phyloP scores from a whole-genome alignment of 495 filamentous ascomycete species.

The Rostrohypoxylon terebratum region DNA sequence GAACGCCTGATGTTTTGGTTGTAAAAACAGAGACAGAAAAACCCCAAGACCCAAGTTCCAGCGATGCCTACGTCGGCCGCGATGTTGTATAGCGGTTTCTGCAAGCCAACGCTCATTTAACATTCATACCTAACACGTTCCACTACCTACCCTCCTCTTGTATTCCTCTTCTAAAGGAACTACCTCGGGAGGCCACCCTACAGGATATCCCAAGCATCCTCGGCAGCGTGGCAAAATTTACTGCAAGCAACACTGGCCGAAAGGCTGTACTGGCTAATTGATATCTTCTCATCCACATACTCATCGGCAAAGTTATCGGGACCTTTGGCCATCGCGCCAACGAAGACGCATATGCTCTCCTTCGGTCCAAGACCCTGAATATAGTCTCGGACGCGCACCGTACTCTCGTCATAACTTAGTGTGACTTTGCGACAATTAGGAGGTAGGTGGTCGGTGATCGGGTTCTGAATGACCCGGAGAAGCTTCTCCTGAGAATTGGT shows the following conservation, averaged over 20 bases:
- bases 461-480: slow-evolving; percentile 96
- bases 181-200: slow-evolving; percentile 55
- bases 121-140: slow-evolving; percentile 46
- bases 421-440: slow-evolving; percentile 98
- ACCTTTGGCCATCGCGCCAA: slow-evolving; percentile 98
- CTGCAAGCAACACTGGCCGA: slow-evolving; percentile 97
- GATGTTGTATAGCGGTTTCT: slow-evolving; percentile 63
- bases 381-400: slow-evolving; percentile 90
- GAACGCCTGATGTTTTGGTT: slow-evolving; percentile 84
- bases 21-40: slow-evolving; percentile 78
- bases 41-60: slow-evolving; percentile 59
- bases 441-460: slow-evolving; percentile 95
- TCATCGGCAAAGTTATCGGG: slow-evolving; percentile 93
- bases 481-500: slow-evolving; percentile 97
- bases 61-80: slow-evolving; percentile 53
- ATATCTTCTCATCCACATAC: slow-evolving; percentile 95
- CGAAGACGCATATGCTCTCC: slow-evolving; percentile 96
- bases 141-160: slow-evolving; percentile 40
- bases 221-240: slow-evolving; percentile 98
- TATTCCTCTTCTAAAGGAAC: slow-evolving; percentile 27
- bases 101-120: slow-evolving; percentile 37
- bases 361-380: slow-evolving; percentile 78
- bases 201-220: slow-evolving; percentile 95
- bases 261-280: slow-evolving; percentile 97
- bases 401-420: slow-evolving; percentile 87